Base-by-base conservation (phyloP, 2,329 filamentous ascomycete genomes). In the Beauveria sp. region DNA sequence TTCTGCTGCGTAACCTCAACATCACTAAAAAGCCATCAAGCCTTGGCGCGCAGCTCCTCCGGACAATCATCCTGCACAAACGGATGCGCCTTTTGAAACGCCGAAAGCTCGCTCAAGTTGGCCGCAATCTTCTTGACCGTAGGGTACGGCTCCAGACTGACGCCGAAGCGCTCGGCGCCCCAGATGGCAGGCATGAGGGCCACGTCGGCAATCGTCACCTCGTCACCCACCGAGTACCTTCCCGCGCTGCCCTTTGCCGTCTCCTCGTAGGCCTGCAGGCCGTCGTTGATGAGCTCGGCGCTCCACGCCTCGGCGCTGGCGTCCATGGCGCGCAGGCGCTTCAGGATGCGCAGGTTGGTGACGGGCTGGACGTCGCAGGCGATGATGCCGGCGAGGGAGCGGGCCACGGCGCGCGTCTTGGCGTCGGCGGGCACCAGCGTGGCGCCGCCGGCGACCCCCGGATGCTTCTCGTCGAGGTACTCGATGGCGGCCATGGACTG, bases 401-500 rank as follows among this genome's bases (percentile, higher is more conserved):
- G 79, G 0, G 84, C 81, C 3, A 71, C 68, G 0, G 84, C 83
- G 20, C 85, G 76, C 0, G 65, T 68, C 3, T 71, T 65, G 0
- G 75, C 70, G 28, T 81, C 71, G n/a, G 50, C 70, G 0, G 86
- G 75, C 0, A 86, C 74, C 1, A 86, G 75, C 0, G 30, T 14
- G 73, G 65, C 30, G 30, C 30, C 0, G 69, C 28, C 30, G 30
- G 30, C 67, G 0, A 67, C 62, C 0, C 74, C 66, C 0, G 81
- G 78, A 49, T 79, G 78, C 1, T 71, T 70, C 65, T 87, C 84
- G 53, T 87, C 84, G 3, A 88, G 76, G 64, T 82, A 88, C 67
- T 87, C 84, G 3, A 88, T 74, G 0, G 83, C 84, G 1, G 85
- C 81, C 42, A 85, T 69, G 5, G 83, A 86, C 67, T 86, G 83